Evolutionary conservation across 805 yeast genomes (phyloP), one percentile per base, ranked within the genome.

Genomic region (Sugiyamaella marilandica): DNA sequence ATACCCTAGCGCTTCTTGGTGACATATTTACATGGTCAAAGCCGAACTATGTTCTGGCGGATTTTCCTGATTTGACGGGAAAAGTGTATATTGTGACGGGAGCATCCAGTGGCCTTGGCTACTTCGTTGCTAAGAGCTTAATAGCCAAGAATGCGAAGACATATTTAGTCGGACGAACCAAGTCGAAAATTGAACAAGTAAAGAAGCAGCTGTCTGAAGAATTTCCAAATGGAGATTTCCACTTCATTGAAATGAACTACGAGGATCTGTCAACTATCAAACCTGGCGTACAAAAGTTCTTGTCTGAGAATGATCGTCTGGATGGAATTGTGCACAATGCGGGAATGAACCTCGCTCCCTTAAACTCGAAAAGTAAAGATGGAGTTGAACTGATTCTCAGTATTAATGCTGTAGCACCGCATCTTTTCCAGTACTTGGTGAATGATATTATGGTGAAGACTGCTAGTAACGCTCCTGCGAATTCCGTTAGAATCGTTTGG

Each of bases 361-460:
- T 45, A 0, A 54, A 34, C 16, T 8, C 51, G 11, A 36, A 50
- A 24, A 70, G 80, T 2, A 52, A 59, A 4, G 79, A 79, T 62
- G 79, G 77, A 8, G 67, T 65, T 51, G 82, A 79, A 43, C 49
- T 65, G 37, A 77, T 74, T 47, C 60, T 76, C 36, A 82, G 79
- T 10, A 71, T 74, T 13, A 79, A 78, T 60, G 70, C 61, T 18
- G 60, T 79, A n/a, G 82, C 75, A 1, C 77, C 77, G 26, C 74
- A 69, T 49, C 60, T 76, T 10, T 62, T 79, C n/a, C 72, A 75
- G 53, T 67, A 68, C 50, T 59, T 67, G 18, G 58, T 76, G 46
- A 66, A 65, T 16, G 75, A 76, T 7, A 54, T 74, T 2, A 53
- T 78, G 21, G 51, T 67, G 24, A 59, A 65, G 31, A 63, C 76